Evolutionary conservation across 192 early-diverging fungal species (phyloP), one percentile per base, ranked within the genome.

Genomic region (Rhizoclosmatium globosum): DNA sequence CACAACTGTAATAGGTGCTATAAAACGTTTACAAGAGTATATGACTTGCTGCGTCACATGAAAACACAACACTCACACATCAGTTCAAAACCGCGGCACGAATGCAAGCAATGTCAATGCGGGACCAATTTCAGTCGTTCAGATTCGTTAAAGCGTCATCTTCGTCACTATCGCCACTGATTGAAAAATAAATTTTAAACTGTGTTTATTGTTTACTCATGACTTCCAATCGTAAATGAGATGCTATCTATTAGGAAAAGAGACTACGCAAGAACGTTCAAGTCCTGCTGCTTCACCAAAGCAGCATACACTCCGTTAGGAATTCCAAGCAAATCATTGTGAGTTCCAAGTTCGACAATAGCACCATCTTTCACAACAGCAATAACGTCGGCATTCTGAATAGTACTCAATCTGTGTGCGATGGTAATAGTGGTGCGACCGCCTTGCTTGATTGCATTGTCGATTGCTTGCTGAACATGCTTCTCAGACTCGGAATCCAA

Each of bases 381-480:
- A 80, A 99, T 99, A 31, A 90, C 67, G 82, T 97, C 92, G 31
- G 95, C 92, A 56, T 95, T 91, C 59, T 89, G 85, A 72, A 98
- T 93, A 23, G 97, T 98, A 48, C 93, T 95, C 23, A 98, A 82
- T 46, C 97, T 92, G 82, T 97, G 93, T 3, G 97, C 97, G 81
- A 98, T 93, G 3, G 93, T 92, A 81, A 98, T 92, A n/a, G 96
- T 97, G 6, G 95, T 97, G 56, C 97, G 88, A n/a, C 81, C 77
- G n/a, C 74, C 74, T 62, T 76, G 53, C 3, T 81, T 68, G 59
- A 85, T 68, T 2, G 86, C 88, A 41, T 65, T 74, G 44, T 89
- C 88, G 19, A 89, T 75, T 13, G 88, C 88, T 53, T 58, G 68
- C 68, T 89, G 89, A 31, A 90, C 89, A 11, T 83, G 44, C 21